Evolutionary conservation across 768 basidiomycete genomes (phyloP), one percentile per base, ranked within the genome.

Genomic region (Mycena maculata): DNA sequence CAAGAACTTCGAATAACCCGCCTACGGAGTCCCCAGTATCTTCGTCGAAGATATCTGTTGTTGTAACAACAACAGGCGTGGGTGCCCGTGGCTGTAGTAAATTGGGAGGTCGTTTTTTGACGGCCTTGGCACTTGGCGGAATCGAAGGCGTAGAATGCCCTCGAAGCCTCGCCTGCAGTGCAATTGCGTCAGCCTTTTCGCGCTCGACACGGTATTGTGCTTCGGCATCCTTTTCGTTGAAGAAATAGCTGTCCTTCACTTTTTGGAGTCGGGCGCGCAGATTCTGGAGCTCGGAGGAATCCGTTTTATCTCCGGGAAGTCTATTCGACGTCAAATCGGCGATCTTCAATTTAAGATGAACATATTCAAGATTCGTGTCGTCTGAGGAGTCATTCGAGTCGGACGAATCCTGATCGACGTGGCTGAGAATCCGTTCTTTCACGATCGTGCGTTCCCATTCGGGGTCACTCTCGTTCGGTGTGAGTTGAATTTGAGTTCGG

Each of bases 1-100:
- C 92, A 48, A 97, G 82, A 54, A 96, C 80, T 42, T 87, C 90
- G 61, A 96, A 85, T 33, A 98, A 79, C 18, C 95, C 90, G 8
- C 84, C 89, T 15, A 76, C 76, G 45, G 79, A 84, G 33, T 84
- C 85, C 20, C 83, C 83, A 28, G 80, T 81, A 22, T 85, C 84
- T 33, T 85, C 81, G 59, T 86, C 86, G 71, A 91, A 89, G 2
- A 89, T 68, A 71, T 91, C 86, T 5, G 64, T 28, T 20, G 49
- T n/a, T n/a, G n/a, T n/a, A n/a, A n/a, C 44, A 36, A 56, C 27
- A 18, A 41, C 41, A 10, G 65, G 42, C 4, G 63, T 11, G 6
- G 23, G 58, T 44, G 60, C 22, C 11, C 27, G 63, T 11, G 16
- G 72, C 63, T 30, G 69, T 25, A n/a, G n/a, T n/a, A 27, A 54